Evolutionary conservation across 441 rosid species (phyloP).

Genomic region (Kokia cookei): DNA sequence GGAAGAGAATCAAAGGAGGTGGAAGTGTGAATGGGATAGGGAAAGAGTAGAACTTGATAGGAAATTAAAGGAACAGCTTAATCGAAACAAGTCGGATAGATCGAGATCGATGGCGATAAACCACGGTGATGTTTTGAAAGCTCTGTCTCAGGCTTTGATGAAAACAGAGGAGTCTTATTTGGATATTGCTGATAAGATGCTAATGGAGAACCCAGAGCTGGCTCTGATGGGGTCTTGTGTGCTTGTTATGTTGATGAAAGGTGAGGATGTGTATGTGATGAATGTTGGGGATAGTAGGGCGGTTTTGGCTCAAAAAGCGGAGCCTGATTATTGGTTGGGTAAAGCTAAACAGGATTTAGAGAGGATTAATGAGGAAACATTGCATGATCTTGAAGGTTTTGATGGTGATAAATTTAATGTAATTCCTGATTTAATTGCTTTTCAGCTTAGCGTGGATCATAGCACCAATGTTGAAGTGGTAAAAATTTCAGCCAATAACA

Average conservation of each 20-base stretch:
- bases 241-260: slow-evolving; percentile 81
- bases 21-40: slow-evolving; percentile 89
- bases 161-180: slow-evolving; percentile 69
- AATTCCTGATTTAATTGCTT: slow-evolving; percentile 34
- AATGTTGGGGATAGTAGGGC: slow-evolving; percentile 89
- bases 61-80: slow-evolving; percentile 56
- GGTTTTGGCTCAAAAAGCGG: slow-evolving; percentile 59
- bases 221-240: slow-evolving; percentile 92
- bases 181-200: slow-evolving; percentile 71
- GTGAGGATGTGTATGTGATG: slow-evolving; percentile 77
- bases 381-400: slow-evolving; percentile 43
- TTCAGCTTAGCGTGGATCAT: slow-evolving; percentile 74
- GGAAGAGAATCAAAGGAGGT: slow-evolving; percentile 77
- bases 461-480: slow-evolving; percentile 78
- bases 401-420: slow-evolving; percentile 37
- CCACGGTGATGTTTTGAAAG: slow-evolving; percentile 60
- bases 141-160: slow-evolving; percentile 59
- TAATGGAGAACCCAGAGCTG: slow-evolving; percentile 73
- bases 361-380: slow-evolving; percentile 70
- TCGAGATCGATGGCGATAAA: slow-evolving; percentile 24
- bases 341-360: slow-evolving; percentile 66
- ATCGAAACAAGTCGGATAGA: slow-evolving; percentile 24
- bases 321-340: slow-evolving; percentile 59
- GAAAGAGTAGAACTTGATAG: slow-evolving; percentile 77
- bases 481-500: neutral